Evolutionary conservation across 257 asterid genomes (phyloP).

Genomic region (Echium plantagineum): DNA sequence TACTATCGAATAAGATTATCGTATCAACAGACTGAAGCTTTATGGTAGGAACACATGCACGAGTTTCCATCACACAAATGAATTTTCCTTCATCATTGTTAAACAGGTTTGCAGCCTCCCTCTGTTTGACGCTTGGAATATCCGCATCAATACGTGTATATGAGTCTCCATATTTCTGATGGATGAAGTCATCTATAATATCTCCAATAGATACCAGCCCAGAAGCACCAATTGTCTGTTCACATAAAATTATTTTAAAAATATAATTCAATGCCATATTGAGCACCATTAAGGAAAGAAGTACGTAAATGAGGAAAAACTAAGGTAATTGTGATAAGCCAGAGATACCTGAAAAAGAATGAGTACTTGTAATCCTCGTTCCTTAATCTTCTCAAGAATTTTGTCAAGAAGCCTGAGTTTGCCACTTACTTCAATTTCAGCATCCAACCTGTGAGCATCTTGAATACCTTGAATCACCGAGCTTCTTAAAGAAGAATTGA

Average conservation of each 20-base stretch:
- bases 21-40: slow-evolving; percentile 33
- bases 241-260: background rate
- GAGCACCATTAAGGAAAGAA: background rate
- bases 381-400: slow-evolving; percentile 37
- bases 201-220: slow-evolving; percentile 35
- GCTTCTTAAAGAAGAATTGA: slow-evolving; percentile 29
- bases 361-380: slow-evolving; percentile 43
- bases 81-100: slow-evolving; percentile 30
- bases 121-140: slow-evolving; percentile 18
- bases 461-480: slow-evolving; percentile 31
- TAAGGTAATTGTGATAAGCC: background rate
- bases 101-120: slow-evolving; percentile 20
- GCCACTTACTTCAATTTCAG: slow-evolving; percentile 47
- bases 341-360: slow-evolving; percentile 47
- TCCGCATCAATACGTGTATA: slow-evolving; percentile 28
- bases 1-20: slow-evolving; percentile 46
- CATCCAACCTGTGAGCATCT: slow-evolving; percentile 27
- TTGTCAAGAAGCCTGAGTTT: slow-evolving; percentile 49
- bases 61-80: slow-evolving; percentile 45
- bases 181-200: slow-evolving; percentile 47
- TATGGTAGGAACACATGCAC: slow-evolving; percentile 37
- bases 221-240: slow-evolving; percentile 29
- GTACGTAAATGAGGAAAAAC: background rate
- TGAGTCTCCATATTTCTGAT: slow-evolving; percentile 42
- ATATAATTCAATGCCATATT: background rate